These are phyloP conservation scores for Phylloporus sp. DNA, from an alignment of 768 basidiomycete species.

Conservation along the genomic window DNA sequence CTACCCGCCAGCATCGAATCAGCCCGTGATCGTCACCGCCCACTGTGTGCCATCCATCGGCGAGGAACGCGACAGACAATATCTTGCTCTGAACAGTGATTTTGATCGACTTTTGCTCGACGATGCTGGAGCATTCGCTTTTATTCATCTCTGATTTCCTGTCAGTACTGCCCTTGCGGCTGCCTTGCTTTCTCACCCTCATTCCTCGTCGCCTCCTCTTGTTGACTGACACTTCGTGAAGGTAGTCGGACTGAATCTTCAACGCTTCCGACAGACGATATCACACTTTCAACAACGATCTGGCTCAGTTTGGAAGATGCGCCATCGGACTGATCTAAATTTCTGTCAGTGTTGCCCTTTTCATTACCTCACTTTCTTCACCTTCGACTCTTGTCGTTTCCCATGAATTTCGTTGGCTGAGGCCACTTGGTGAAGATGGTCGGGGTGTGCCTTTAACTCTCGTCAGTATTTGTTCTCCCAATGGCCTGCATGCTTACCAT, in stretches of 20 bases:
- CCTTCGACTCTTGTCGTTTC: neutral
- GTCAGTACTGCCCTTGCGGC: neutral
- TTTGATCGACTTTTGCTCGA: neutral
- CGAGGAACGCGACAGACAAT: neutral
- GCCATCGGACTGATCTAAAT: no score
- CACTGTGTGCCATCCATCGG: neutral
- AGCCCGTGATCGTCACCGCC: neutral
- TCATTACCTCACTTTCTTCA: neutral
- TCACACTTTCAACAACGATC: no score
- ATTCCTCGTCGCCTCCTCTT: no score
- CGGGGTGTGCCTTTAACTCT: neutral
- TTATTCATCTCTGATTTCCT: neutral
- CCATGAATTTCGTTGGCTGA: no score
- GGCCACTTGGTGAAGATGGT: neutral
- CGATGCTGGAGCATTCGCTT: neutral
- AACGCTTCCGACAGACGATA: no score
- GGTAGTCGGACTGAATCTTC: no score
- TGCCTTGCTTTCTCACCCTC: neutral
- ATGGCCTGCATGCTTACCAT: neutral
- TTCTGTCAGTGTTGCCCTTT: neutral
- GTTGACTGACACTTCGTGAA: neutral
- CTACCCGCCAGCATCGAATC: neutral
- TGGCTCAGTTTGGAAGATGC: no score
- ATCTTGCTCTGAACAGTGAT: neutral
- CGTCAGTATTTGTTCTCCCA: neutral